Evolutionary conservation across 78 protist species (phyloP).

Genomic region (Chrysochromulina parva): DNA sequence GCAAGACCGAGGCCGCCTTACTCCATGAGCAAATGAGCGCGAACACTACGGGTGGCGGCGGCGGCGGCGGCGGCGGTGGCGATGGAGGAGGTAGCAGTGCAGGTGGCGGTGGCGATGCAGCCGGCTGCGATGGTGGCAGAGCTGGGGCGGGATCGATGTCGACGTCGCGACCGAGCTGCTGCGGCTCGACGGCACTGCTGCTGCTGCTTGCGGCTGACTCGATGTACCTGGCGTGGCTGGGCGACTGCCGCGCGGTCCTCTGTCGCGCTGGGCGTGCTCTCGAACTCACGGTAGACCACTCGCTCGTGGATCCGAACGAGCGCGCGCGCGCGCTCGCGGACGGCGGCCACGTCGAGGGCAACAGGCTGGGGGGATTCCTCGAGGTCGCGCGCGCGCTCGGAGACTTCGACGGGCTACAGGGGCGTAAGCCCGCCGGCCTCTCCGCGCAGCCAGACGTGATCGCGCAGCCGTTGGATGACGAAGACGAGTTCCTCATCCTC

Average conservation of each 20-base stretch:
- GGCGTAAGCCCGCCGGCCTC: neutral
- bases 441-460: neutral
- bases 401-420: neutral
- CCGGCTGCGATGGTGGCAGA: no score
- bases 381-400: slow-evolving; percentile 4
- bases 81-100: no score
- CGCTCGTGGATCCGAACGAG: neutral
- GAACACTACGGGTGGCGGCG: no score
- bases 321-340: neutral
- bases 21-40: no score
- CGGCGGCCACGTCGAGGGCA: neutral
- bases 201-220: neutral
- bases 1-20: no score
- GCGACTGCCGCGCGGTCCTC: slow-evolving; percentile 28
- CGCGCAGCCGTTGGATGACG: neutral
- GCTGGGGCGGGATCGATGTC: no score
- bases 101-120: no score
- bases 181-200: neutral
- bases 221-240: neutral
- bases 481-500: neutral
- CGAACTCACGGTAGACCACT: neutral
- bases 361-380: neutral
- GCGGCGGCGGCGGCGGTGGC: no score
- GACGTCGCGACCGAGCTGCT: no score
- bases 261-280: neutral